A percentile compares a stretch with the other conserved stretches of the same genome.
Conservation (phyloP, 202 grass and related monocot genomes). For the Setaria italica region DNA sequence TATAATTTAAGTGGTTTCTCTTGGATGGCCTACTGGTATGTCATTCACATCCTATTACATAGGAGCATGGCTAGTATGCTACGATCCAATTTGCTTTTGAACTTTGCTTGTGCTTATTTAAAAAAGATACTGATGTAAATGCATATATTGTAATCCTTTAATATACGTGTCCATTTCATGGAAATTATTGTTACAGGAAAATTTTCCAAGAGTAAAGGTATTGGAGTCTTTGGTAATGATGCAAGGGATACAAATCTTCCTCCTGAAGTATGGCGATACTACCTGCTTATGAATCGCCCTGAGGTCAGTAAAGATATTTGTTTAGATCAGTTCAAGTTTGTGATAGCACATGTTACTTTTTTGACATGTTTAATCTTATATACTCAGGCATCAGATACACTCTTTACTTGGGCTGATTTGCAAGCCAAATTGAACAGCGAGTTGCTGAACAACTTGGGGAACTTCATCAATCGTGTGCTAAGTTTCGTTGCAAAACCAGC, state of each 20-base stretch:
- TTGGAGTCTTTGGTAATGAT: slow-evolving; percentile 97
- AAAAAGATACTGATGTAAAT: slow-evolving; percentile 30
- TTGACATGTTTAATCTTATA: slow-evolving; percentile 40
- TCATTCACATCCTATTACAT: slow-evolving; percentile 1
- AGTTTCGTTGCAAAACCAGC: slow-evolving; percentile 93
- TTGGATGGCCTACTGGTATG: neutral
- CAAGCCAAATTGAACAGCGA: slow-evolving; percentile 91
- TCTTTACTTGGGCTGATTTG: slow-evolving; percentile 93
- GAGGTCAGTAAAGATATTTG: slow-evolving; percentile 61
- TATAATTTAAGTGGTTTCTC: neutral
- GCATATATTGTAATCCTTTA: slow-evolving; percentile 13
- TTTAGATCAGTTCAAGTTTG: slow-evolving; percentile 38
- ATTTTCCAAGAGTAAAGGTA: slow-evolving; percentile 87
- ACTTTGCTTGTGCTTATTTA: slow-evolving; percentile 21
- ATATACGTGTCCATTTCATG: slow-evolving; percentile 16
- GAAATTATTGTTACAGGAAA: slow-evolving; percentile 58
- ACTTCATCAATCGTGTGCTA: slow-evolving; percentile 94
- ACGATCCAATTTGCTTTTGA: neutral
- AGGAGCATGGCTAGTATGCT: neutral
- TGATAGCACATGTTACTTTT: slow-evolving; percentile 14
- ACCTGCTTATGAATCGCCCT: slow-evolving; percentile 91
- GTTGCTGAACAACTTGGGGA: slow-evolving; percentile 86
- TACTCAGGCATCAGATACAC: slow-evolving; percentile 85
- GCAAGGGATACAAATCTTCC: slow-evolving; percentile 86
- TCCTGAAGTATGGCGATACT: slow-evolving; percentile 95